phyloP scores from a whole-genome alignment of 108 stramenopile genomes.

The Nannochloropsis gaditana region DNA sequence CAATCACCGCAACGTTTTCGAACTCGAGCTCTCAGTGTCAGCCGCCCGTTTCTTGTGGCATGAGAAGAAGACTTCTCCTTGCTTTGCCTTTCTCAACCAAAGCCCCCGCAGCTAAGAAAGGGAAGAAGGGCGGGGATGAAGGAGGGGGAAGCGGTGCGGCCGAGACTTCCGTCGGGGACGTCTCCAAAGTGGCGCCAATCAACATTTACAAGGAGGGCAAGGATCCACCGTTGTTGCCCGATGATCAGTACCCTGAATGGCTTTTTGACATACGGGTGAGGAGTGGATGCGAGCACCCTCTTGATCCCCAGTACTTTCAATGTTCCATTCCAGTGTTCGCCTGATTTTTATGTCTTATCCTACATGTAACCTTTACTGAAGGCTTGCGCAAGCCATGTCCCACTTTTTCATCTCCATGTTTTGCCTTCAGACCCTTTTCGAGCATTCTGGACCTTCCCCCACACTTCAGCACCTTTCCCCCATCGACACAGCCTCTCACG shows the following conservation, averaged over 20 bases:
- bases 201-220: constrained; percentile 20
- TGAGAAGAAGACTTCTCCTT: neutral
- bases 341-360: too few species aligned
- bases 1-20: neutral
- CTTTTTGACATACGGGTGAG: constrained; percentile 20
- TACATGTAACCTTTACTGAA: too few species aligned
- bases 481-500: neutral
- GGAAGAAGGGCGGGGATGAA: constrained; percentile 11
- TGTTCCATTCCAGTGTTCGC: too few species aligned
- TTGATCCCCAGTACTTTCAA: too few species aligned
- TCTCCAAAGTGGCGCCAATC: neutral
- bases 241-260: constrained; percentile 17
- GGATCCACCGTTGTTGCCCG: constrained; percentile 13
- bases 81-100: neutral
- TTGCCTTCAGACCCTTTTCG: too few species aligned
- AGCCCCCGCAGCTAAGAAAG: neutral
- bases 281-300: too few species aligned
- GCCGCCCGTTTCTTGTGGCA: neutral
- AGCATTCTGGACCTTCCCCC: neutral
- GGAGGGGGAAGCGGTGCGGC: neutral
- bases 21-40: neutral
- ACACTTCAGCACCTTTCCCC: neutral
- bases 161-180: neutral
- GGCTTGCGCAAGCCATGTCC: too few species aligned
- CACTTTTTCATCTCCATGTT: too few species aligned